Conservation (phyloP, 176 grass and related monocot species). For the Echinochloa phyllopogon region DNA sequence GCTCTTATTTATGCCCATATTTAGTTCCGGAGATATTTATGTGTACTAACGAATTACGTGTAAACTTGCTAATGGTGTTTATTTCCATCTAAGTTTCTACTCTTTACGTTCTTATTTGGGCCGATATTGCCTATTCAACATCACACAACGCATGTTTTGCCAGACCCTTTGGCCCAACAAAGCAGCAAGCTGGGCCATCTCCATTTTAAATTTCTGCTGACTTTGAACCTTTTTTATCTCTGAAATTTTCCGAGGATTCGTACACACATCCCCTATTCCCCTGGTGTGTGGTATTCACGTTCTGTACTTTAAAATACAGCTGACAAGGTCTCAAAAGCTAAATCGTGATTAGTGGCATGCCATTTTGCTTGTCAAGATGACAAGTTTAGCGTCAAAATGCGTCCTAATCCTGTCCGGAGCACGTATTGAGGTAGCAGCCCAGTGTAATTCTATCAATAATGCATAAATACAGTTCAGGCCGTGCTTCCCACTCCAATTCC, state of each 20-base stretch:
- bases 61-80: too few species aligned
- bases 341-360: neutral
- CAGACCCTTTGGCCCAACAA: neutral
- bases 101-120: too few species aligned
- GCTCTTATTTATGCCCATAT: too few species aligned
- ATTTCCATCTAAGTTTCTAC: too few species aligned
- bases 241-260: neutral
- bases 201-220: neutral
- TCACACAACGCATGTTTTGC: neutral
- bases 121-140: too few species aligned
- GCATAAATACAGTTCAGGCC: neutral
- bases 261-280: neutral
- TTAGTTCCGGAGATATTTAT: too few species aligned
- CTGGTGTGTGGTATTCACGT: slow-evolving; percentile 22
- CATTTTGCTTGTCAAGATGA: neutral
- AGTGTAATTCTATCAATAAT: too few species aligned
- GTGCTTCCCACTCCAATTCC: neutral
- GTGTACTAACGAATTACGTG: too few species aligned
- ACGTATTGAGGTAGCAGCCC: neutral
- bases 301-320: neutral
- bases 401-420: neutral
- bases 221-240: neutral
- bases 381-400: neutral
- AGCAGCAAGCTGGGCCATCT: neutral
- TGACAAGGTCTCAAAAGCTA: neutral